Evolutionary conservation across 305 asterid species (phyloP), one percentile per base, ranked within the genome.

Genomic region (Fraxinus angustifolia): DNA sequence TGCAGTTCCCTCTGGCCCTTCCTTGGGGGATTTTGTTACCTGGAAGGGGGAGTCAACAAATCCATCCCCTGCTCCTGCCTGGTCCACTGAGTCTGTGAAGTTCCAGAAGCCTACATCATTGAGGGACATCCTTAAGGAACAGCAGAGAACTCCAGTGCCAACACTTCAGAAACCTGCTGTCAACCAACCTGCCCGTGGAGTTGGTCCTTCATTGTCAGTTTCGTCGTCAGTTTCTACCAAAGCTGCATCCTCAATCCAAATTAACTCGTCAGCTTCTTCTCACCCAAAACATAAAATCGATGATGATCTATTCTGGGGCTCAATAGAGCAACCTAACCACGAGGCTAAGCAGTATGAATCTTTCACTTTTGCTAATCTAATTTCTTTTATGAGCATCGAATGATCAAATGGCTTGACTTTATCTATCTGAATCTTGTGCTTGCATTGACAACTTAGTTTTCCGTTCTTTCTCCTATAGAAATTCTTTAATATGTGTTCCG

Each of bases 291-390:
- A 85, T 76, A 89, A 86, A 83, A 90, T 85, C 76, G 98, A 93
- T 68, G 96, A 92, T 81, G 98, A 93, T 88, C 81, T 93, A 73
- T 93, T 93, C 84, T 93, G 98, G 97, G 98, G 97, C 21, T 93
- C 96, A 76, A 34, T 87, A 38, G 97, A 93, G 79, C 92, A 90
- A 82, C 90, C 96, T 75, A 90, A 87, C 83, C 86, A 86, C 77
- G 96, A 89, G 83, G 80, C 86, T 21, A 92, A 91, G 84, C 92
- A 87, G 97, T 92, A 92, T 73, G 92, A 4, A 42, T 84, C 83
- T 85, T 70, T 83, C 62, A 35, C 79, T 67, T 58, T 79, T 50
- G 67, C 74, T 73, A 17, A 79, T 50, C 35, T 70, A 48, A 45
- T 58, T 16, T 70, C 40, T 73, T 31, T 42, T 75, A 8, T 82